phyloP scores from a whole-genome alignment of 495 filamentous ascomycete genomes.

The Penicillium verhagenii region DNA sequence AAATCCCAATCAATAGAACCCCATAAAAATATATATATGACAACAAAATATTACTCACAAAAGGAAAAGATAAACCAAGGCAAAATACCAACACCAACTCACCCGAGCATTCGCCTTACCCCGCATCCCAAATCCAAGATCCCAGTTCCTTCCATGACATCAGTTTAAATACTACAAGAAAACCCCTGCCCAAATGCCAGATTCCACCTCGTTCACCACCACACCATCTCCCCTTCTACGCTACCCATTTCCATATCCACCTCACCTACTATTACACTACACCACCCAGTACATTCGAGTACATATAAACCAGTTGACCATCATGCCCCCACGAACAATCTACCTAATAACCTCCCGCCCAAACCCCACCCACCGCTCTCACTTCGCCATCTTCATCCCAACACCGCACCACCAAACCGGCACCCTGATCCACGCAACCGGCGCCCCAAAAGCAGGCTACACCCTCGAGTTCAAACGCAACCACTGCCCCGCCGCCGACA shows the following conservation, averaged over 20 bases:
- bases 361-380: slow-evolving; percentile 24
- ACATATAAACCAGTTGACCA: no score
- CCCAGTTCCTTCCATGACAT: slow-evolving; percentile 5
- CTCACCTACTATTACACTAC: not conserved
- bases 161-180: not conserved
- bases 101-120: slow-evolving; percentile 1
- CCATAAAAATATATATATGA: no score
- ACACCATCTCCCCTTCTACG: no score
- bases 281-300: not conserved
- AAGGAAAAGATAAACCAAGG: no score
- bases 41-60: no score
- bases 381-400: slow-evolving; percentile 38
- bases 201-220: no score
- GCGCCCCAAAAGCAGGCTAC: slow-evolving; percentile 34
- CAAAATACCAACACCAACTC: not conserved
- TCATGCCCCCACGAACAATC: slow-evolving; percentile 18
- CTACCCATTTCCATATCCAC: no score
- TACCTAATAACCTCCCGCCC: slow-evolving; percentile 26
- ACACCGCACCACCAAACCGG: slow-evolving; percentile 12
- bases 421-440: slow-evolving; percentile 33
- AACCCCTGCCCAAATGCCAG: no score
- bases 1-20: no score
- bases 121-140: slow-evolving; percentile 11
- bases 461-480: slow-evolving; percentile 31
- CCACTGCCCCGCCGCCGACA: slow-evolving; percentile 12